Base-by-base conservation (phyloP, 164 flowering plant genomes). In the Kingdonia uniflora region DNA sequence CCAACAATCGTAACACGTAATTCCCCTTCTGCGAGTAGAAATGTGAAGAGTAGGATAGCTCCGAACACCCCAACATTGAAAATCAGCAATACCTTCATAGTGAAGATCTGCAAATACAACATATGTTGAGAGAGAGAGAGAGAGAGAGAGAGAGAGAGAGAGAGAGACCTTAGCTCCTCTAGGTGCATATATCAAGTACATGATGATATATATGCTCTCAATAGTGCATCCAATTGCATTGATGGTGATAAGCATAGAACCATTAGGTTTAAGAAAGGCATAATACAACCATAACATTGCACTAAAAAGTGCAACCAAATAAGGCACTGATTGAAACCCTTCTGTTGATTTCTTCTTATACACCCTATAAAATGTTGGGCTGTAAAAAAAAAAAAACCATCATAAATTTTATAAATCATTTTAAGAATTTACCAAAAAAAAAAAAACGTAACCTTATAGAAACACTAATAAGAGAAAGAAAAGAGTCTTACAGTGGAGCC, bases 291-390 rank as follows among this genome's bases (percentile, higher is more conserved):
- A 52, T 12, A 85, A 20, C 75, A 70, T 78, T 44, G 86, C 75
- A 65, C 96, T 83, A 25, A 88, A 77, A 0, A 88, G 70, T 39
- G 96, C 83, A 0, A 85, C 85, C 13, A 80, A 65, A 42, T 88
- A 88, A 11, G 96, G 91, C 25, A 88, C 56, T 14, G 87, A 69
- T 19, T 81, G 87, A 48, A 82, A 88, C 11, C 77, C 95, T 67
- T 81, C 77, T 1, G 96, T 76, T 22, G 87, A 76, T 76, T 83
- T 88, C 60, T 55, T 81, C 75, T 73, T 78, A 57, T 17, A 73
- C 4, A 88, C 75, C 58, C 74, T 68, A 24, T 72, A 74, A 55
- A 85, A 88, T 1, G 95, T 88, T 42, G 87, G 85, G 72, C 97
- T 88, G 57, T 1, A 37, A n/a, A 51, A 25, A 21, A 20, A 1